Percentiles rank a stretch among this genome's conserved stretches.
Evolutionary conservation across 371 early-diverging fungal species (phyloP).

Genomic region (Capillidium heterosporum): DNA sequence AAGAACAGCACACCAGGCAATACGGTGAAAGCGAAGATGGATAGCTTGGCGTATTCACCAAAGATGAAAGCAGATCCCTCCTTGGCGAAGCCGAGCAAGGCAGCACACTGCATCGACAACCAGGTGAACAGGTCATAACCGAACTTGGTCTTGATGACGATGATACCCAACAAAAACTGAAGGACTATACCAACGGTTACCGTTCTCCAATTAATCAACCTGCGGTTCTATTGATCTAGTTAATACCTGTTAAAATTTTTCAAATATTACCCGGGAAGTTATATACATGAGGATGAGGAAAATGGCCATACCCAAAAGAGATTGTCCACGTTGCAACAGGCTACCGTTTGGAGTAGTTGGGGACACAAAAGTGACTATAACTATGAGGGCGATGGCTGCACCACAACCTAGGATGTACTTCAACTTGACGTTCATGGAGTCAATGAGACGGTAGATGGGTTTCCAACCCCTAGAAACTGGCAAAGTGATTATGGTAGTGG

Average conservation of each 20-base stretch:
- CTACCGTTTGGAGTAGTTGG: conserved; percentile 29
- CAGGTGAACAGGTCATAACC: conserved; percentile 62
- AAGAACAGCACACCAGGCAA: conserved; percentile 79
- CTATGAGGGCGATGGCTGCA: conserved; percentile 16
- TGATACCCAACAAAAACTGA: conserved; percentile 62
- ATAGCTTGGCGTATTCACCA: conserved; percentile 20
- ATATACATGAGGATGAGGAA: conserved; percentile 27
- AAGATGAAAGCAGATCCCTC: conserved; percentile 50
- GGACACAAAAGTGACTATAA: conserved; percentile 38
- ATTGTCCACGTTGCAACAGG: conserved; percentile 50
- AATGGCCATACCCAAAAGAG: conserved; percentile 49
- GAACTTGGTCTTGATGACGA: conserved; percentile 57
- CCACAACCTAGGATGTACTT: conserved; percentile 8
- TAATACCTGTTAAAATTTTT: too few relatives aligned
- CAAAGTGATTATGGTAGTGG: conserved; percentile 18
- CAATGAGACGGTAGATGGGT: conserved; percentile 9
- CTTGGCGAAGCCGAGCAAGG: conserved; percentile 43
- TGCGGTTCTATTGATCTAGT: conserved; percentile 16
- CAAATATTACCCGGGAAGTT: conserved; percentile 23
- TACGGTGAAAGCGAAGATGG: conserved; percentile 44
- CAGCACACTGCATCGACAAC: conserved; percentile 38
- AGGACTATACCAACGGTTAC: conserved; percentile 50
- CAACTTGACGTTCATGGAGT: conserved; percentile 6
- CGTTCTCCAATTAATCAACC: conserved; percentile 51
- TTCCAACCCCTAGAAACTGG: conserved; percentile 18